Base-by-base conservation (phyloP, 2,329 filamentous ascomycete species). In the Aureobasidium vineae region DNA sequence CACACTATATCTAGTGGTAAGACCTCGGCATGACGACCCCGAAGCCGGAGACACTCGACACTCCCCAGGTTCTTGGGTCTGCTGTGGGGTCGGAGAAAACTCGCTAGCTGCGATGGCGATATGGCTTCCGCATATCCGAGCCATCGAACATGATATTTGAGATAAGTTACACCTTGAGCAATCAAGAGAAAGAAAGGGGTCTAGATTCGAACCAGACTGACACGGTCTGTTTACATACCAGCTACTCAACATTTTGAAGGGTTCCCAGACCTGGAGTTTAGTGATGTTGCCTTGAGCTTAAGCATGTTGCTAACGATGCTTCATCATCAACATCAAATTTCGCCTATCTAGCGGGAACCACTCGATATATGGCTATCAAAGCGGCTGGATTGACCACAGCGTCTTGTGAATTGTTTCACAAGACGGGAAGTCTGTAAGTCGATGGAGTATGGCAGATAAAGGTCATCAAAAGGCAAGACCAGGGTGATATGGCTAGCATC, bases 1-100 rank as follows among this genome's bases (percentile, higher is more conserved):
- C 5, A 36, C 8, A 40, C 41, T 21, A 15, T 47, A 61, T 47
- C 36, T 3, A 49, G 36, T 21, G 36, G 8, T 16, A 36, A 21
- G 33, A 63, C 59, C 59, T 63, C 59, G 59, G 59, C 59, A 63
- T 63, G 59, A 43, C 59, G 45, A 63, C 16, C 31, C 56, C 57
- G 43, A 47, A 38, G 28, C 41, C 43, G 41, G 41, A 36, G 57
- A 38, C 10, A 36, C 33, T 36, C 10, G 10, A 36, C 3, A 3
- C 10, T 31, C 57, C 41, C 57, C 57, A 59, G 23, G 11, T 45
- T 59, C n/a, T 6, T 15, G 5, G 10, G 13, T 0, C 10, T 21
- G n/a, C 11, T 49, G 57, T 61, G 57, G 57, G 19, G 43, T 49
- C 57, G 57, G 57, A 61, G 41, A 49, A 49, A 61, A 23, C n/a